phyloP scores from a whole-genome alignment of 306 rosid species.

The Vigna angularis region DNA sequence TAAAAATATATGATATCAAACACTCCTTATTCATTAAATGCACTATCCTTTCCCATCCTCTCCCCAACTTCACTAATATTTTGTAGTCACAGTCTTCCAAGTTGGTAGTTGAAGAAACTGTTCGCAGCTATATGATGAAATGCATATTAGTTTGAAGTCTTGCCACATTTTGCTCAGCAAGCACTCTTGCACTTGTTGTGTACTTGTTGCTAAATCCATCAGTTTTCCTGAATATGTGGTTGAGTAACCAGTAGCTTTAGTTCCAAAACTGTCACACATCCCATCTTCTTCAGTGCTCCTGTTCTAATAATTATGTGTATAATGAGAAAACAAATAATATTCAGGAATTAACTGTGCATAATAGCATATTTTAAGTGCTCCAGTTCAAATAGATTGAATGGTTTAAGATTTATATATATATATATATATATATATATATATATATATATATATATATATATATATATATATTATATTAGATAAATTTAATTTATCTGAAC shows the following conservation, averaged over 20 bases:
- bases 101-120: constrained; percentile 33
- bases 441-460: too few relatives aligned
- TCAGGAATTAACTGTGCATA: background rate
- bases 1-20: background rate
- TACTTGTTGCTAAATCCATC: constrained; percentile 9
- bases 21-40: constrained; percentile 8
- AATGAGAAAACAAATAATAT: background rate
- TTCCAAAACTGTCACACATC: background rate
- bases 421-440: too few relatives aligned
- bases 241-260: background rate
- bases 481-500: too few relatives aligned
- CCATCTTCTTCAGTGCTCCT: background rate
- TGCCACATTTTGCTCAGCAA: background rate
- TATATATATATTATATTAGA: too few relatives aligned
- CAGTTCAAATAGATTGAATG: constrained; percentile 1
- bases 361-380: background rate
- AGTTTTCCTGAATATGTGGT: background rate
- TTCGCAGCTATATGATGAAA: constrained; percentile 17
- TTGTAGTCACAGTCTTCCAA: background rate
- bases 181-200: background rate
- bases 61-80: constrained; percentile 25
- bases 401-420: background rate
- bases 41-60: background rate
- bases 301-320: background rate
- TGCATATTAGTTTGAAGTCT: background rate